These are phyloP conservation scores for Darksidea phi DNA, from an alignment of 495 filamentous ascomycete genomes.

Conservation along the genomic window DNA sequence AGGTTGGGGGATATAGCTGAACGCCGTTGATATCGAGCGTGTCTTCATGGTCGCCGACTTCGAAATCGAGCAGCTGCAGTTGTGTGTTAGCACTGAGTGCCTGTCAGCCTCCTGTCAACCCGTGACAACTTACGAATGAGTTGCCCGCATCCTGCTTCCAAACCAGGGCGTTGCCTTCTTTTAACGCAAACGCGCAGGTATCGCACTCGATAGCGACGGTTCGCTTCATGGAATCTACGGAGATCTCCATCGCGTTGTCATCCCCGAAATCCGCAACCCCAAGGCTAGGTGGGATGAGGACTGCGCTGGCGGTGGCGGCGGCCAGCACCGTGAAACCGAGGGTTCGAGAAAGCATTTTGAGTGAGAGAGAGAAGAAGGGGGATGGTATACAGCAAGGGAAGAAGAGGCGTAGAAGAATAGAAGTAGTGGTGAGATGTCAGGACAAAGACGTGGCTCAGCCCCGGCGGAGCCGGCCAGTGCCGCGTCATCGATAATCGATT, in stretches of 20 bases:
- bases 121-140: constrained; percentile 23
- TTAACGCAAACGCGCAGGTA: constrained; percentile 21
- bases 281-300: constrained; percentile 31
- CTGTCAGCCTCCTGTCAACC: neutral
- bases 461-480: neutral
- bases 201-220: constrained; percentile 31
- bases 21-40: constrained; percentile 33
- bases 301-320: constrained; percentile 24
- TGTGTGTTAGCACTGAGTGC: neutral
- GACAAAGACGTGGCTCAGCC: neutral
- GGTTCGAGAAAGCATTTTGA: constrained; percentile 25
- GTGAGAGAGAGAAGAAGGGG: constrained; percentile 1
- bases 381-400: neutral
- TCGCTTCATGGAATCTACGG: constrained; percentile 33
- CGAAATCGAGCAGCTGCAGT: constrained; percentile 34
- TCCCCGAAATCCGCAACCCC: constrained; percentile 24
- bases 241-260: constrained; percentile 35
- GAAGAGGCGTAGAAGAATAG: constrained; percentile 7
- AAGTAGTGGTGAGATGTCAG: neutral
- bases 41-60: constrained; percentile 23
- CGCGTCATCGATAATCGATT: constrained; percentile 7
- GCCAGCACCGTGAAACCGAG: constrained; percentile 36
- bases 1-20: constrained; percentile 34
- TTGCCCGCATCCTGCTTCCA: constrained; percentile 22
- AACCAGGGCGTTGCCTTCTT: constrained; percentile 14